Evolutionary conservation across 495 filamentous ascomycete genomes (phyloP), one percentile per base, ranked within the genome.

Genomic region (Hypomontagnella monticulosa): DNA sequence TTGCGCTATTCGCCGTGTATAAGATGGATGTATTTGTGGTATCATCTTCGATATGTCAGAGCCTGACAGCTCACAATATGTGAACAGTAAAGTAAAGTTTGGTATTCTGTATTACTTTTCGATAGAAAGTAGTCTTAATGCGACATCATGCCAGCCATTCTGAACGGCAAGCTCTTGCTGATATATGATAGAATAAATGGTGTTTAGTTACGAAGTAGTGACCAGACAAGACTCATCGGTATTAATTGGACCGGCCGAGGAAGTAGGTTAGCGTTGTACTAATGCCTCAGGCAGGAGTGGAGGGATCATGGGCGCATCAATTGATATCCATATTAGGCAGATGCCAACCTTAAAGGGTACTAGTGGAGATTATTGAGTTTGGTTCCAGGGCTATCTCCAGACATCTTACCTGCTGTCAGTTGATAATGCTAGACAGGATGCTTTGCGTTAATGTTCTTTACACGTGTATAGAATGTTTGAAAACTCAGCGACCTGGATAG

Each of bases 31-130:
- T 76, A 88, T 78, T 81, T 79, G 79, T 74, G 78, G 79, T 79
- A 86, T 79, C 89, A 91, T 91, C 66, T 85, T 89, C 77, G 67
- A 51, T 48, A 37, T 20, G 41, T 56, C 20, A 32, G 63, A 67
- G 63, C 64, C 57, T 19, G n/a, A 54, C 36, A 70, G 67, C 53
- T 59, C 60, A 19, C 18, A 58, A 66, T 56, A 40, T 42, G 33
- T 27, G 41, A 15, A 49, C 6, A 48, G 27, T 59, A 12, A 32
- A 48, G 27, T 59, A 12, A 32, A 14, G 20, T 44, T 19, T 8
- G 11, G 20, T 64, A 53, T 62, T 11, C 46, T 27, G 18, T 38
- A n/a, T 27, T 27, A 3, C 11, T 42, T 47, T 0, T 42, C 15
- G 20, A 10, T n/a, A 23, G 27, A 43, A 14, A 55, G 18, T 42